A percentile compares a stretch with the other conserved stretches of the same genome.
phyloP scores from a whole-genome alignment of 1,284 basidiomycete genomes.

The Thecaphora thlaspeos region DNA sequence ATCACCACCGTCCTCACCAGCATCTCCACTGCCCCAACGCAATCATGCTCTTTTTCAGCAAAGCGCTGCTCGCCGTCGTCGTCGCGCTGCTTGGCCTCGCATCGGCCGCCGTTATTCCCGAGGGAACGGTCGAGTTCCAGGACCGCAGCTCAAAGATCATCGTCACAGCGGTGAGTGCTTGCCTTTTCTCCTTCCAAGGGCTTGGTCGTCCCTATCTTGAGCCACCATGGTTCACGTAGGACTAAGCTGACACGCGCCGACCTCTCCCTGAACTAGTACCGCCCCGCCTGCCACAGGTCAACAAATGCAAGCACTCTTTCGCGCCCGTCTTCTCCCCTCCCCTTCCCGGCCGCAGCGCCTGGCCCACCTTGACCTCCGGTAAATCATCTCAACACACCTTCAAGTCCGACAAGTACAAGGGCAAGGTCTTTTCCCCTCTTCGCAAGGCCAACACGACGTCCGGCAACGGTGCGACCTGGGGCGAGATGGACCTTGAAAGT shows the following conservation, averaged over 20 bases:
- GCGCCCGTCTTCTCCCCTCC: constrained; percentile 29
- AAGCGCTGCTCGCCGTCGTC: constrained; percentile 6
- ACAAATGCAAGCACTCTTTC: constrained; percentile 33
- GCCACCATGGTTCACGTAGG: too few species aligned
- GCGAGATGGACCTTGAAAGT: constrained; percentile 17
- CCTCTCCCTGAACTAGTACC: not conserved
- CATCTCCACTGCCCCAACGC: too few species aligned
- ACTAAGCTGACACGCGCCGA: not conserved
- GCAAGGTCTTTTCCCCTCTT: constrained; percentile 32
- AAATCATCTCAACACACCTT: constrained; percentile 18
- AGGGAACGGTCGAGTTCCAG: constrained; percentile 1
- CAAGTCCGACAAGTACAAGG: constrained; percentile 28
- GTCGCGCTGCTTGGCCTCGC: constrained; percentile 10
- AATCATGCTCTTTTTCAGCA: too few species aligned
- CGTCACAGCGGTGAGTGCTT: constrained; percentile 15
- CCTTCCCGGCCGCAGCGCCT: constrained; percentile 20
- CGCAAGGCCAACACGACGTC: constrained; percentile 14
- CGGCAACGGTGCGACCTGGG: constrained; percentile 24
- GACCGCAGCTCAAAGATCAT: constrained; percentile 27
- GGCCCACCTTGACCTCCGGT: constrained; percentile 17
- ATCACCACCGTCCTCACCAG: too few species aligned
- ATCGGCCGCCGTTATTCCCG: constrained; percentile 8
- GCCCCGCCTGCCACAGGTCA: constrained; percentile 3
- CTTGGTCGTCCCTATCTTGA: not conserved
- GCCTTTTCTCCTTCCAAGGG: not conserved